phyloP scores from a whole-genome alignment of 768 basidiomycete genomes.

The Pisolithus tinctorius region DNA sequence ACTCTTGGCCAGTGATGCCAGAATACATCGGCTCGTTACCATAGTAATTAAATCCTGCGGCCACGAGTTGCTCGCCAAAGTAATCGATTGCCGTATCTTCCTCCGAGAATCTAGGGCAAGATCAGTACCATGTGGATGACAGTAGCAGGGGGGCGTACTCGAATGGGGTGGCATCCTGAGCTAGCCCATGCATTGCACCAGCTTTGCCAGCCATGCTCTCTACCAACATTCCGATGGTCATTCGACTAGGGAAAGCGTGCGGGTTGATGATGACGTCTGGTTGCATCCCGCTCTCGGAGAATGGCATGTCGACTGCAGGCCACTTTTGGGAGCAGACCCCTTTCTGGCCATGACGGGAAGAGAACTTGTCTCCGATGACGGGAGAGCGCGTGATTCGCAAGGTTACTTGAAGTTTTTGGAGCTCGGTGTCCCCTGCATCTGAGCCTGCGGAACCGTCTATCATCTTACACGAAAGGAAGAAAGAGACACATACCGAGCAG shows the following conservation, averaged over 20 bases:
- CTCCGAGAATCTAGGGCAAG: slow-evolving; percentile 71
- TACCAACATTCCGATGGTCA: slow-evolving; percentile 99
- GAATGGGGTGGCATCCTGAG: slow-evolving; percentile 98
- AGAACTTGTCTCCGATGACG: slow-evolving; percentile 99
- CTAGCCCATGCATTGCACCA: slow-evolving; percentile 95
- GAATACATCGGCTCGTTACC: slow-evolving; percentile 99
- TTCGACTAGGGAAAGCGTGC: slow-evolving; percentile 97
- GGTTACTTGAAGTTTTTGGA: slow-evolving; percentile 91
- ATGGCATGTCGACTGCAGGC: slow-evolving; percentile 98
- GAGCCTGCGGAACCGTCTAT: slow-evolving; percentile 45
- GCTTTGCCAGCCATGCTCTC: slow-evolving; percentile 99
- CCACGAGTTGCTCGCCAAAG: slow-evolving; percentile 90
- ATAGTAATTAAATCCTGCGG: slow-evolving; percentile 97
- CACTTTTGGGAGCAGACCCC: slow-evolving; percentile 99
- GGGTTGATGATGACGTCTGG: slow-evolving; percentile 99
- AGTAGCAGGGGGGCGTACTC: slow-evolving; percentile 48
- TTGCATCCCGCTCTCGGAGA: slow-evolving; percentile 97
- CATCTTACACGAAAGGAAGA: neutral
- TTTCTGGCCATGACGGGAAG: slow-evolving; percentile 97
- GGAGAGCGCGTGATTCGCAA: slow-evolving; percentile 90
- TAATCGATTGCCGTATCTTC: slow-evolving; percentile 96
- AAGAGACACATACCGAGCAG: slow-evolving; percentile 57
- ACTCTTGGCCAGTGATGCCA: slow-evolving; percentile 97
- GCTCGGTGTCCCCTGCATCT: slow-evolving; percentile 81
- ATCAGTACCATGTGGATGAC: slow-evolving; percentile 7